These are phyloP conservation scores for Conidiobolus incongruus DNA, from an alignment of 371 early-diverging fungal genomes.

Conservation along the genomic window DNA sequence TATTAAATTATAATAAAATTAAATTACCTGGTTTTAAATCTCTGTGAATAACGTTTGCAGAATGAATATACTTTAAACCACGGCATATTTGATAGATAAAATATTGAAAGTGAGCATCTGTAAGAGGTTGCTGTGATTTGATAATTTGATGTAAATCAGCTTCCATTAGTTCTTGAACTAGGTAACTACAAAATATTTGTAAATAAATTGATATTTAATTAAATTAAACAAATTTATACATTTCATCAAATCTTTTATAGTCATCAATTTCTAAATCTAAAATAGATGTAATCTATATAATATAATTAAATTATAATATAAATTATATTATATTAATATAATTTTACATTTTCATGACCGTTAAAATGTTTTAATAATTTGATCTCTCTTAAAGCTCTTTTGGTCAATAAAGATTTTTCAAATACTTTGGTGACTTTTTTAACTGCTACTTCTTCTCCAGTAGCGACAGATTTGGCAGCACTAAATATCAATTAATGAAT, in stretches of 20 bases:
- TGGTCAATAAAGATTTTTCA: slow-evolving; percentile 63
- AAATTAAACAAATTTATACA: slow-evolving; percentile 19
- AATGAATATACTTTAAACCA: slow-evolving; percentile 94
- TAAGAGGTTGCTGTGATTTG: slow-evolving; percentile 83
- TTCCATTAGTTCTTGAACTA: slow-evolving; percentile 92
- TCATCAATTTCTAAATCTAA: slow-evolving; percentile 46
- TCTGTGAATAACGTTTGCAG: slow-evolving; percentile 94
- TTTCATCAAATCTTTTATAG: slow-evolving; percentile 51
- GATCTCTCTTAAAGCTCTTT: slow-evolving; percentile 70
- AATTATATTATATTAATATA: background rate
- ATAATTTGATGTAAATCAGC: slow-evolving; percentile 97
- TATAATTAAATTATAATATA: background rate
- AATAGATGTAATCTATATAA: slow-evolving; percentile 36
- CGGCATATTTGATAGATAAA: slow-evolving; percentile 94
- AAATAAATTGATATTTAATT: background rate
- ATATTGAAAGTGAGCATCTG: slow-evolving; percentile 94
- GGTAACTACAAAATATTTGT: slow-evolving; percentile 19
- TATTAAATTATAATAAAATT: background rate
- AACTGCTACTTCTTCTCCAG: slow-evolving; percentile 75
- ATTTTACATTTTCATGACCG: slow-evolving; percentile 66
- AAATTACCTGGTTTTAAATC: slow-evolving; percentile 83
- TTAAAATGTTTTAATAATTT: slow-evolving; percentile 73
- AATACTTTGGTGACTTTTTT: slow-evolving; percentile 63
- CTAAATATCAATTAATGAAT: slow-evolving; percentile 11
- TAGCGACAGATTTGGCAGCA: slow-evolving; percentile 50